Base-by-base conservation (phyloP, 768 basidiomycete genomes). In the Psilocybe tampanensis region DNA sequence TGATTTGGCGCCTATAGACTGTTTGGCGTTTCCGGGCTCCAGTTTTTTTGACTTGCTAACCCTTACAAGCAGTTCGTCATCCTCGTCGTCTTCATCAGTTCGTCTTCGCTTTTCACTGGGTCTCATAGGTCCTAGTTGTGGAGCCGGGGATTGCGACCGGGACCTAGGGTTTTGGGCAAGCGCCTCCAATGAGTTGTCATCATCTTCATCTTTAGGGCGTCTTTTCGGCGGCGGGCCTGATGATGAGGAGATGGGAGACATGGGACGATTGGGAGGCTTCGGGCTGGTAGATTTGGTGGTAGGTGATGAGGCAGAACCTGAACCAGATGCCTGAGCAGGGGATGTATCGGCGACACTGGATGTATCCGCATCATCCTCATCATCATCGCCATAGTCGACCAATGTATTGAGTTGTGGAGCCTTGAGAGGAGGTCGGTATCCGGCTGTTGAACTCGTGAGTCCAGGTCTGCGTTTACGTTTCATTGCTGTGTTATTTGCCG, bases 351-450 rank as follows among this genome's bases (percentile, higher is more conserved):
- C 41, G 3, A 36, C 18, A 24, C 60, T 23, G n/a, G 53, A 26
- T 17, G 60, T 32, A 29, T 56, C 43, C 9, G 51, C 29, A 26
- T 84, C 29, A 26, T 84, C 83, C 42, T 89, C 87, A 18, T 89
- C 89, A 44, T 92, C 90, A 23, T 90, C 91, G 19, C 77, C 84
- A 67, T 94, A 93, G 66, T 92, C 92, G 26, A 90, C 81, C 49
- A 94, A 75, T n/a, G 82, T 76, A 21, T 79, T 78, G 11, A 90
- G 72, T 21, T 80, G 73, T 21, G 84, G 85, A 5, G 81, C 75
- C 45, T 80, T 81, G 52, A 84, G 72, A 29, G 74, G 80, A 55
- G 73, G 79, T 54, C 81, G 76, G 54, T 81, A 76, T 7, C 76
- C 74, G 64, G 80, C 83, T 26, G 79, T 71, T n/a, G 74, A 67